Conservation (phyloP, 2,329 filamentous ascomycete genomes). For the Aspergillaceae sp. region DNA sequence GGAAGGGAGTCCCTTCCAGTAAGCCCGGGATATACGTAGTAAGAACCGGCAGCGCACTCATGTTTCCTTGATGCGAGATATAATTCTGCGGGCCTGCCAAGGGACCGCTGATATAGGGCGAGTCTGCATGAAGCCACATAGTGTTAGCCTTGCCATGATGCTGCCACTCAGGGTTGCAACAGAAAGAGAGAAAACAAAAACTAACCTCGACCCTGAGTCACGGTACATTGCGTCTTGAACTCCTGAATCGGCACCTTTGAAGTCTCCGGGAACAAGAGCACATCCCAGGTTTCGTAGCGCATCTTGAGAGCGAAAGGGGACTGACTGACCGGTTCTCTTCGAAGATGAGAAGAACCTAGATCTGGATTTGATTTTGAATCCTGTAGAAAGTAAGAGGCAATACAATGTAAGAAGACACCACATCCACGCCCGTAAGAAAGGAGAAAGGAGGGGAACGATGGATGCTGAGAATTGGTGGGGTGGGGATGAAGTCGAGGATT, state of each 20-base stretch:
- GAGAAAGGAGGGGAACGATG: not conserved
- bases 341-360: conserved; percentile 24
- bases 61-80: conserved; percentile 16
- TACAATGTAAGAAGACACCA: too few species aligned
- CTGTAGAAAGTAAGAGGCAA: too few species aligned
- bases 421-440: too few species aligned
- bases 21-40: conserved; percentile 65
- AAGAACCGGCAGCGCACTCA: conserved; percentile 52
- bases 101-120: conserved; percentile 41
- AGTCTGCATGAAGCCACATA: conserved; percentile 28
- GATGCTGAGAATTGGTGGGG: too few species aligned
- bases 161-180: too few species aligned
- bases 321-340: conserved; percentile 15
- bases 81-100: conserved; percentile 24
- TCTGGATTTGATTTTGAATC: not conserved
- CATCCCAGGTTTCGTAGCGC: conserved; percentile 81
- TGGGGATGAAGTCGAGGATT: not conserved
- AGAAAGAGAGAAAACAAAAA: conserved; percentile 11
- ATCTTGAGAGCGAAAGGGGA: conserved; percentile 41
- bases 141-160: not conserved
- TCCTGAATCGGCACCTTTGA: conserved; percentile 67
- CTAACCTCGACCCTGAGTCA: conserved; percentile 45
- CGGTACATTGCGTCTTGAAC: conserved; percentile 70
- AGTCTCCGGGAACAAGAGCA: conserved; percentile 65
- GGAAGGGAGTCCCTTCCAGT: conserved; percentile 50